A percentile compares a stretch with the other conserved stretches of the same genome.
phyloP scores from a whole-genome alignment of 2,329 filamentous ascomycete genomes.

The Botryotinia narcissicola region DNA sequence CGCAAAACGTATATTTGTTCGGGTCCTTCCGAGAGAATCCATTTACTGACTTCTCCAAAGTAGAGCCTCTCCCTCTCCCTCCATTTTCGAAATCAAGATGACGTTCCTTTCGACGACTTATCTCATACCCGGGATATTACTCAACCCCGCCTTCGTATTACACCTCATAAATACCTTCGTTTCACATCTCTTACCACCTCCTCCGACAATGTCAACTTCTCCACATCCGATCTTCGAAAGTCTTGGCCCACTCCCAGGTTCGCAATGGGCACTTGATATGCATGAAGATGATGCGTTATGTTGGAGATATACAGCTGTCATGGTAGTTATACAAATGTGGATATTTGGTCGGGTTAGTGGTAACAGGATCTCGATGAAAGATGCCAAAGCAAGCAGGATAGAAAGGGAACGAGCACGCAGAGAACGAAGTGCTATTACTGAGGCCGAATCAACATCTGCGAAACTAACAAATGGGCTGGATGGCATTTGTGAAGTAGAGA shows the following conservation, averaged over 20 bases:
- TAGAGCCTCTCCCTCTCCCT: constrained; percentile 6
- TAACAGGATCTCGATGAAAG: constrained; percentile 31
- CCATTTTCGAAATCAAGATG: constrained; percentile 27
- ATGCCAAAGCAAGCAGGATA: constrained; percentile 27
- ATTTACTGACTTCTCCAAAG: not conserved
- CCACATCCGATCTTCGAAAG: constrained; percentile 35
- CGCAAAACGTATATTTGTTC: not conserved
- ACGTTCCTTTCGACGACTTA: constrained; percentile 34
- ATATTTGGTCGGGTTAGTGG: constrained; percentile 38
- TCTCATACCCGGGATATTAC: constrained; percentile 40
- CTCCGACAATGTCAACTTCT: constrained; percentile 33
- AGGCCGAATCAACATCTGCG: not conserved
- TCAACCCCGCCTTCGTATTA: constrained; percentile 43
- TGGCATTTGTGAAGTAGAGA: not conserved
- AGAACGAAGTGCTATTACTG: constrained; percentile 12
- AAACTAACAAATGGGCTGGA: not conserved
- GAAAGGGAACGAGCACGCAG: constrained; percentile 25
- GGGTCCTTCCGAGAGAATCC: not conserved
- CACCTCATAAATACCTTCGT: constrained; percentile 42
- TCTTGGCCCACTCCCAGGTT: constrained; percentile 35
- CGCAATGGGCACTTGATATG: constrained; percentile 39
- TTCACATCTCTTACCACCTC: constrained; percentile 38
- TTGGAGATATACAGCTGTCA: constrained; percentile 42
- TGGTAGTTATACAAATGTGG: constrained; percentile 41
- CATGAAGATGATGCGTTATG: constrained; percentile 41